Evolutionary conservation across 805 yeast species (phyloP), one percentile per base, ranked within the genome.

Genomic region (Kodamaea nitidulidarum): DNA sequence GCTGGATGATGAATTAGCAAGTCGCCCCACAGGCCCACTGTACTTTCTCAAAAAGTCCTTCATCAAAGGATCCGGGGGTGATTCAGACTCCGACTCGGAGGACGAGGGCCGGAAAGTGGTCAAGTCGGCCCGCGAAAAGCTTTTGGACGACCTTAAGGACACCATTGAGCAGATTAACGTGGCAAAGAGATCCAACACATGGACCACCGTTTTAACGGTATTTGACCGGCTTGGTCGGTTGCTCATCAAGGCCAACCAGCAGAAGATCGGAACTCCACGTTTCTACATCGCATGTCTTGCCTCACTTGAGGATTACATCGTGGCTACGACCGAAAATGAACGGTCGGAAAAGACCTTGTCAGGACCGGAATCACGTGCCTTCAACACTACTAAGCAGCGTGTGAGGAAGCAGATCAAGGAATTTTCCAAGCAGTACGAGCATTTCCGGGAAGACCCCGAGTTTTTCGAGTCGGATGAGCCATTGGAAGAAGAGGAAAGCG

Each of bases 41-140:
- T 77, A 76, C 54, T 76, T 77, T 58, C 65, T 77, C 51, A 76
- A 76, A 58, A 71, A 66, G 45, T 62, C 67, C 40, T 71, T 70
- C 50, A 53, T 69, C 43, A 75, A 74, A 51, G 71, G 63, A 40
- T 46, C 50, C 31, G 58, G 43, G 43, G 58, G 51, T 36, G 70
- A 60, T 46, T 55, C 65, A 22, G 78, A 70, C 47, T 55, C 66
- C 39, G 78, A 73, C 40, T 57, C 61, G 39, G 86, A 78, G 42
- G 84, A 76, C 43, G 91, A 83, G 42, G 85, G 81, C 55, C 83
- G 80, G 60, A 84, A 82, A 50, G 88, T 88, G 30, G 96, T 91
- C 51, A 90, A 87, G 68, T 81, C 93, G 42, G 96, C 97, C 39
- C 87, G 84, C 67, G 98, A 90, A 49, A 93, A 91, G 70, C 73